Base-by-base conservation (phyloP, 768 basidiomycete genomes). In the Leucosporidium scottii region DNA sequence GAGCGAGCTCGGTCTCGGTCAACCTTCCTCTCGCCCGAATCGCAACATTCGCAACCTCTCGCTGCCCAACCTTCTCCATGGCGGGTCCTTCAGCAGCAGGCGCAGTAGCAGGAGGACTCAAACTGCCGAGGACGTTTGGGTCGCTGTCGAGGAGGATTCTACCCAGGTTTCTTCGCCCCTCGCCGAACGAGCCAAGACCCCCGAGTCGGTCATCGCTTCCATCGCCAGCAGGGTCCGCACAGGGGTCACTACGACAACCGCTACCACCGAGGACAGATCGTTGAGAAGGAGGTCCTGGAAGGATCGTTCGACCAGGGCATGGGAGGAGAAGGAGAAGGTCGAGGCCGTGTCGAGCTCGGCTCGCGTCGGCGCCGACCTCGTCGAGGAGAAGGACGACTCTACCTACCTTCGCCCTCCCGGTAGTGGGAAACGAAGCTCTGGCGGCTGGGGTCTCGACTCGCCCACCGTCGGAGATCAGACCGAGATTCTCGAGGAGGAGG, bases 41-140 rank as follows among this genome's bases (percentile, higher is more conserved):
- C 49, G 50, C 23, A 69, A 65, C 27, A 13, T 31, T 17, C 60
- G 68, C 7, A 62, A 64, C 30, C 68, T 65, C n/a, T 69, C 64
- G 3, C 56, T 64, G 23, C 59, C 67, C 4, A 58, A 53, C 28
- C 21, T 55, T 50, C 54, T 21, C 31, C 47, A 54, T 17, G 17
- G 34, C 25, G 27, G 23, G 0, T 2, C 36, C 18, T 59, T 59
- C 44, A 25, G 59, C 39, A 44, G 39, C 39, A 44, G 39, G 39
- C 34, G 34, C 34, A 44, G 15, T 13, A 44, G 39, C 27, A 47
- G 48, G 59, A n/a, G n/a, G 25, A 56, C 30, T 5, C 31, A 57
- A 10, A 39, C 20, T 13, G 25, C 18, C 15, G 20, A 27, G 9
- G 67, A 64, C 13, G 21, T 54, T 1, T 68, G 67, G 67, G 57